Conservation (phyloP, 2,329 filamentous ascomycete genomes). For the Hymenoscyphus repandus region DNA sequence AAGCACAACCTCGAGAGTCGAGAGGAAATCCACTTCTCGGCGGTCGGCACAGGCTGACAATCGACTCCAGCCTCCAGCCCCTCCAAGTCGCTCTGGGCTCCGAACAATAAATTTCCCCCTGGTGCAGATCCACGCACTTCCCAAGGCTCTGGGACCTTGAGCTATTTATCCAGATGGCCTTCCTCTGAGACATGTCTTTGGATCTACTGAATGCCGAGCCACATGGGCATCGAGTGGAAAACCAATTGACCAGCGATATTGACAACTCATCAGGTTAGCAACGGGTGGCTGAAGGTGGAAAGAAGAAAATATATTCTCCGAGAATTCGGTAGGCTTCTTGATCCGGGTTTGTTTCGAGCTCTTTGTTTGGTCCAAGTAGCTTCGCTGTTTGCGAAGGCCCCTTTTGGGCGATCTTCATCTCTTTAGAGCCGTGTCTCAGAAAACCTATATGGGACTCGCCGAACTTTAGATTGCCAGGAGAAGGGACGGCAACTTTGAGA, state of each 20-base stretch:
- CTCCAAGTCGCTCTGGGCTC: too few species aligned
- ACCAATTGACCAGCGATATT: background rate
- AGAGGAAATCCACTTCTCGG: background rate
- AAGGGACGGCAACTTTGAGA: background rate
- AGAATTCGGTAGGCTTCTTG: background rate
- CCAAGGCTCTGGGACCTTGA: background rate
- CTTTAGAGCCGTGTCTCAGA: background rate
- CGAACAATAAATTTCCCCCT: background rate
- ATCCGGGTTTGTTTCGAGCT: background rate
- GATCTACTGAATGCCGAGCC: background rate
- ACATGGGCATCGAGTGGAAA: background rate
- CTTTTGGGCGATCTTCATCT: conserved; percentile 2
- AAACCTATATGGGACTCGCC: background rate
- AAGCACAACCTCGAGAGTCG: background rate
- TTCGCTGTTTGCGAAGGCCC: background rate
- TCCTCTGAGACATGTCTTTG: background rate
- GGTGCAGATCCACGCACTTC: background rate
- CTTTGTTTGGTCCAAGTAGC: background rate
- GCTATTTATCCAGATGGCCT: background rate
- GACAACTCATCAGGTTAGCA: background rate
- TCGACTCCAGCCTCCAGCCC: background rate
- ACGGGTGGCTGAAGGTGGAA: background rate
- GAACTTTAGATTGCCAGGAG: background rate
- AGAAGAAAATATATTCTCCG: background rate
- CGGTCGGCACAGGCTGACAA: background rate